Evolutionary conservation across 2,329 filamentous ascomycete genomes (phyloP), one percentile per base, ranked within the genome.

Genomic region (Hymenoscyphus occultus): DNA sequence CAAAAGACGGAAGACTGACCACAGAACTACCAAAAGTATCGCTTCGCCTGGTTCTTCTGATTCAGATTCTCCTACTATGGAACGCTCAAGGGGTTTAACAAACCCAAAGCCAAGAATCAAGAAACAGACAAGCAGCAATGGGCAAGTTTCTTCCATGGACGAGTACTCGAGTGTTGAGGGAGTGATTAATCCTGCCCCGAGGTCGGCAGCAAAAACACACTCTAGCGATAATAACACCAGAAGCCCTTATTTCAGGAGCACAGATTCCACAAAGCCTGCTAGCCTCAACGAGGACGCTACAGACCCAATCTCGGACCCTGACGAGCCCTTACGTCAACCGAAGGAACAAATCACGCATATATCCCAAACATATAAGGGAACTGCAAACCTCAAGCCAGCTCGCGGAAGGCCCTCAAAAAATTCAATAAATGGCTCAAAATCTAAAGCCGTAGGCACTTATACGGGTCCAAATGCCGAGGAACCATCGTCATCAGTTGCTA

Each of bases 301-400:
- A n/a, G 65, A 67, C 56, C 65, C 39, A 19, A 65, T 67, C 22
- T 63, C 58, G 19, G 65, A 67, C 56, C 4, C 19, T n/a, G 63
- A 62, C 2, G 32, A n/a, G 48, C 13, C 40, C 40, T 31, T 31
- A 10, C 16, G 12, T 9, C 32, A 9, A 56, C 1, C 45, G 16
- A 51, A 39, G 22, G 6, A 13, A 13, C 16, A 28, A 48, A 39
- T 2, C 31, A 39, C 16, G 16, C 5, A 9, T 10, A 22, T 22
- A 10, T 51, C 45, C 6, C 10, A 51, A 9, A n/a, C 45, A 22
- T 51, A 28, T 22, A 9, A 9, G 7, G 45, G 45, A 22, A 51
- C 5, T 51, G n/a, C 45, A 51, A 51, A 13, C 16, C 45, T 9
- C 19, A 19, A 19, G 7, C 16, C 5, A 3, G 7, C 45, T 51